A percentile compares a stretch with the other conserved stretches of the same genome.
phyloP scores from a whole-genome alignment of 495 filamentous ascomycete species.

The Neurospora tetrasperma region DNA sequence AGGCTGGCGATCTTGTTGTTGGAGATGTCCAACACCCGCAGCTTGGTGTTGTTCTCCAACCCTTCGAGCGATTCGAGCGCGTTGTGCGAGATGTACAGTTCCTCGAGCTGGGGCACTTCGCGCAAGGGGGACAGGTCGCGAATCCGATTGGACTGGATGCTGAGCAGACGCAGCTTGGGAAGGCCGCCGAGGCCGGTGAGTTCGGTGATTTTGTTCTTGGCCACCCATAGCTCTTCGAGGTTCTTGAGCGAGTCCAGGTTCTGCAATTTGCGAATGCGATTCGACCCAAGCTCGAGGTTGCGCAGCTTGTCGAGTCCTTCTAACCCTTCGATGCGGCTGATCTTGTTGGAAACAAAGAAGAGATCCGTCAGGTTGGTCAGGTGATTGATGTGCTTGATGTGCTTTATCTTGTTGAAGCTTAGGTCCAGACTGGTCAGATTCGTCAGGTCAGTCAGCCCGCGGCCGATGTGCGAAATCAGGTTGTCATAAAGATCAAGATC shows the following conservation, averaged over 20 bases:
- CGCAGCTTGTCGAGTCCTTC: conserved; percentile 61
- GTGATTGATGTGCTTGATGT: conserved; percentile 83
- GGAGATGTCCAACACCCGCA: conserved; percentile 79
- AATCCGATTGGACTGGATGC: conserved; percentile 95
- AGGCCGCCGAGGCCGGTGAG: conserved; percentile 64
- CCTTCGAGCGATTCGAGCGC: conserved; percentile 68
- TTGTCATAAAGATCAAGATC: conserved; percentile 98
- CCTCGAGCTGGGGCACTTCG: conserved; percentile 68
- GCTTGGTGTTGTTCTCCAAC: conserved; percentile 55
- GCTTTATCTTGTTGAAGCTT: conserved; percentile 98
- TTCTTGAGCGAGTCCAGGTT: conserved; percentile 67
- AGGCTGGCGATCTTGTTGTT: conserved; percentile 77
- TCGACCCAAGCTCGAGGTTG: conserved; percentile 85
- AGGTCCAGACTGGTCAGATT: conserved; percentile 75
- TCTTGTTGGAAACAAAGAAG: conserved; percentile 94
- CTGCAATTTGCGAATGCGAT: conserved; percentile 81
- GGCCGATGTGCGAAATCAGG: conserved; percentile 69
- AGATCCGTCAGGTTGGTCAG: conserved; percentile 71
- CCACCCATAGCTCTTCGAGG: conserved; percentile 87
- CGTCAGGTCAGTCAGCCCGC: conserved; percentile 66
- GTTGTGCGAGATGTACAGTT: conserved; percentile 98
- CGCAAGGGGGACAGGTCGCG: conserved; percentile 66
- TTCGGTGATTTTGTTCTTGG: conserved; percentile 94
- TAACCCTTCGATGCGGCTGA: conserved; percentile 74
- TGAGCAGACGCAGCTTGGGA: conserved; percentile 74